Conservation (phyloP, 1,284 basidiomycete species). For the Pyrrhoderma lamaoense region DNA sequence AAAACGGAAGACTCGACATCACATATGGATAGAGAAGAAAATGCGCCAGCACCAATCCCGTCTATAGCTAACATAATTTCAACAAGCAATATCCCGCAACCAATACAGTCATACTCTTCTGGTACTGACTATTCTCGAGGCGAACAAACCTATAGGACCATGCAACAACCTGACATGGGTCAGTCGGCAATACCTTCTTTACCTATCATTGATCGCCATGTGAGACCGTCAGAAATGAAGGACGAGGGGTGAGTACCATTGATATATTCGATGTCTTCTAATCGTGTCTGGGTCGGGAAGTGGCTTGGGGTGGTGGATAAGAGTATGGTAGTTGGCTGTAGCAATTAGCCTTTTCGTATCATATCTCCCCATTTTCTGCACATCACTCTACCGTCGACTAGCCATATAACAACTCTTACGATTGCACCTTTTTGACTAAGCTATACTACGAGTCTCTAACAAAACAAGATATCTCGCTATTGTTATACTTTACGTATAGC, state of each 20-base stretch:
- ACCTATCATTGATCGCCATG: constrained; percentile 50
- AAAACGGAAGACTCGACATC: constrained; percentile 23
- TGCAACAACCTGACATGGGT: constrained; percentile 29
- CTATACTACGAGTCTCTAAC: constrained; percentile 42
- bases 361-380: constrained; percentile 32
- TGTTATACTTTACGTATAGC: constrained; percentile 51
- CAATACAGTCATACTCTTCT: constrained; percentile 15
- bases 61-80: neutral
- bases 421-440: constrained; percentile 62
- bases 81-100: constrained; percentile 12
- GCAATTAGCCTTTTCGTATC: constrained; percentile 30
- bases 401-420: constrained; percentile 41
- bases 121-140: constrained; percentile 20
- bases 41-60: constrained; percentile 1
- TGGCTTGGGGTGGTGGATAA: neutral
- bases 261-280: constrained; percentile 25
- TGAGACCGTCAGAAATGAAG: constrained; percentile 92
- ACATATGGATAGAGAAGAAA: constrained; percentile 19
- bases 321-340: constrained; percentile 19
- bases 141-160: constrained; percentile 39
- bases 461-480: constrained; percentile 67
- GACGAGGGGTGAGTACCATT: constrained; percentile 89
- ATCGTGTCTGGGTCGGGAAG: constrained; percentile 15
- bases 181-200: constrained; percentile 31
- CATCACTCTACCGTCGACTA: constrained; percentile 37